Percentiles rank a stretch among this genome's conserved stretches.
These are phyloP conservation scores for Emericellopsis terricola DNA, from an alignment of 495 filamentous ascomycete genomes.

Conservation along the genomic window DNA sequence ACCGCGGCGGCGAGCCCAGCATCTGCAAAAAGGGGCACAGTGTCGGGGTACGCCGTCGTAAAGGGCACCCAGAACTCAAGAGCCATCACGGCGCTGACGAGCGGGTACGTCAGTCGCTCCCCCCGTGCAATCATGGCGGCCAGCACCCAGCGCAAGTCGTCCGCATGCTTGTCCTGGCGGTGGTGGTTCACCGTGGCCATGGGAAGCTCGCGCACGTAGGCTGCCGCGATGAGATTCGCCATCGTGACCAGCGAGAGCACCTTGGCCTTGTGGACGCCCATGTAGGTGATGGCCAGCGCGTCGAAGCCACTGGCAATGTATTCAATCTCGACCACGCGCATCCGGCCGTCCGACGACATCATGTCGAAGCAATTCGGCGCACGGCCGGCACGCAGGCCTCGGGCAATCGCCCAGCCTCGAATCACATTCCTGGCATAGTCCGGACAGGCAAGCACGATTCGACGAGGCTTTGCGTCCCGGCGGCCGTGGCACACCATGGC, in stretches of 20 bases:
- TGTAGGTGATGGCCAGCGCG: constrained; percentile 4
- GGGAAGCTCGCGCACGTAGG: constrained; percentile 5
- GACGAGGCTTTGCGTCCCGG: constrained; percentile 3
- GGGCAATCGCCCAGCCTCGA: constrained; percentile 12
- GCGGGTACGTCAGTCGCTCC: background rate
- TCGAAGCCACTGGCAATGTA: constrained; percentile 11
- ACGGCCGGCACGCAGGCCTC: constrained; percentile 5
- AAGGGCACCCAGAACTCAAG: constrained; percentile 1
- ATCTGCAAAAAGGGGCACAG: background rate
- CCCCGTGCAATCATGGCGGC: background rate
- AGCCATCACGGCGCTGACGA: background rate
- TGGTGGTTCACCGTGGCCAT: background rate
- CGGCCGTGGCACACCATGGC: constrained; percentile 19
- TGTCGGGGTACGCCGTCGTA: constrained; percentile 1
- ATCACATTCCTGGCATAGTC: constrained; percentile 9
- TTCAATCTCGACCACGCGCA: constrained; percentile 10
- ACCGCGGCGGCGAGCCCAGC: too few relatives aligned
- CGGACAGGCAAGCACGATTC: constrained; percentile 16
- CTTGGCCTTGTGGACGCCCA: constrained; percentile 4
- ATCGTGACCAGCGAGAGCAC: constrained; percentile 9
- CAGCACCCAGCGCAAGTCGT: background rate
- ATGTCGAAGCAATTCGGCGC: background rate
- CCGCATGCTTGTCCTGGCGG: constrained; percentile 1
- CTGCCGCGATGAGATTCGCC: constrained; percentile 9
- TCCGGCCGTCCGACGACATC: background rate